Evolutionary conservation across 345 rosid species (phyloP).

Genomic region (Citrus inodora): DNA sequence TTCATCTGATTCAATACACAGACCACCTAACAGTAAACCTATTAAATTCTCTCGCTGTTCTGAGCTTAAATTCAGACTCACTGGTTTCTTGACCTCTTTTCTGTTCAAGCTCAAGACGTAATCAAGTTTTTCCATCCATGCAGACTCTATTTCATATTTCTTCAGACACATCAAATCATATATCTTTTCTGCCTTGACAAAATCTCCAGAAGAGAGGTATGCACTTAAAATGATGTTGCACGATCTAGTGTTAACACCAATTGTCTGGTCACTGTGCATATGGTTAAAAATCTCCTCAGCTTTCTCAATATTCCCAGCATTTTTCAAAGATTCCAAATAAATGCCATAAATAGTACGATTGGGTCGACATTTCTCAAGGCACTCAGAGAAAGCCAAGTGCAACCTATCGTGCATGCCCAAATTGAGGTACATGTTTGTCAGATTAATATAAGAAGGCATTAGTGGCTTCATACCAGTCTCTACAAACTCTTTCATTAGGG

Average conservation of each 20-base stretch:
- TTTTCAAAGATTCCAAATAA: slow-evolving; percentile 68
- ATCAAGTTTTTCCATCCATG: slow-evolving; percentile 62
- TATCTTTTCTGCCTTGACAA: slow-evolving; percentile 55
- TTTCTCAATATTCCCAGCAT: slow-evolving; percentile 47
- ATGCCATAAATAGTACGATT: slow-evolving; percentile 56
- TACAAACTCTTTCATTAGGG: slow-evolving; percentile 58
- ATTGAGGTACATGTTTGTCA: slow-evolving; percentile 53
- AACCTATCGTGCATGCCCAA: slow-evolving; percentile 56
- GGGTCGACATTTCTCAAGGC: slow-evolving; percentile 59
- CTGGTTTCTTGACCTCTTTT: slow-evolving; percentile 52
- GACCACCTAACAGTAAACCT: slow-evolving; percentile 84
- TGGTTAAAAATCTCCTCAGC: slow-evolving; percentile 60
- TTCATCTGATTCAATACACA: slow-evolving; percentile 61
- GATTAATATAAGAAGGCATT: slow-evolving; percentile 51
- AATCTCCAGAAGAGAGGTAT: slow-evolving; percentile 52
- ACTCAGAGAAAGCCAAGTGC: slow-evolving; percentile 46
- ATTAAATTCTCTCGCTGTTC: slow-evolving; percentile 80
- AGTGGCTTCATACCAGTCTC: slow-evolving; percentile 66
- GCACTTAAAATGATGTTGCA: slow-evolving; percentile 67
- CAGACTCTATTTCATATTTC: slow-evolving; percentile 54
- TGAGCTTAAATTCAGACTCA: slow-evolving; percentile 63
- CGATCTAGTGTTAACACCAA: slow-evolving; percentile 56
- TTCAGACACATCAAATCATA: slow-evolving; percentile 68
- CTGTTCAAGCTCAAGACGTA: slow-evolving; percentile 47
- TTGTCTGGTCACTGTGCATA: slow-evolving; percentile 37